These are phyloP conservation scores for Eragrostis tef DNA, from an alignment of 202 grass and related monocot genomes.

Conservation along the genomic window DNA sequence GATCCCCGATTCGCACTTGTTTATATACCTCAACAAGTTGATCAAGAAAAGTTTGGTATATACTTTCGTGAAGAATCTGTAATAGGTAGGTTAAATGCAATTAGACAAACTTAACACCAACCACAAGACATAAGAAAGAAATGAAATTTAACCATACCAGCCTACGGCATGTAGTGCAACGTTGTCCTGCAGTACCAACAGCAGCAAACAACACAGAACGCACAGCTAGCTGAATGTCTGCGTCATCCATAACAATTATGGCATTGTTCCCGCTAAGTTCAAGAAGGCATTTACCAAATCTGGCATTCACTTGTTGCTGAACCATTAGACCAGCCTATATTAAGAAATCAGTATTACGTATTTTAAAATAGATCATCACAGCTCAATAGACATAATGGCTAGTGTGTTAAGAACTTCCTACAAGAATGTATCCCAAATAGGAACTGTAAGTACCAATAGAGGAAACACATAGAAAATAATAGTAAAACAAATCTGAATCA, in stretches of 20 bases:
- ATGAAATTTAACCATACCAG: conserved; percentile 62
- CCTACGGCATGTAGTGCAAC: conserved; percentile 96
- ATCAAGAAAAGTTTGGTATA: conserved; percentile 89
- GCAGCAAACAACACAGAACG: conserved; percentile 96
- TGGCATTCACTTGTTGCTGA: conserved; percentile 75
- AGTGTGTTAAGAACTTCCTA: background rate
- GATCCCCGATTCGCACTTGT: conserved; percentile 94
- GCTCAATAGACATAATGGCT: conserved; percentile 5
- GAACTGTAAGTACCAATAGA: background rate
- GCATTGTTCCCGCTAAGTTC: conserved; percentile 99
- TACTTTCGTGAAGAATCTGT: conserved; percentile 90
- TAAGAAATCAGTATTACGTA: conserved; percentile 25
- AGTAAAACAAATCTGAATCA: background rate
- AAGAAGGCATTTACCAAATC: conserved; percentile 97
- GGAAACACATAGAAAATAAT: conserved; percentile 4
- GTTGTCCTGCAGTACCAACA: conserved; percentile 96
- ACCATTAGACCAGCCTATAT: conserved; percentile 88
- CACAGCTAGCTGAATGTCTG: conserved; percentile 93
- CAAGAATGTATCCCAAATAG: background rate
- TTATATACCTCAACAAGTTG: conserved; percentile 93
- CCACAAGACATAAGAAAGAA: conserved; percentile 2
- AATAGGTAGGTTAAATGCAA: conserved; percentile 14
- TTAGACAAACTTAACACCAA: conserved; percentile 37
- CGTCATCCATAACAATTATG: conserved; percentile 99
- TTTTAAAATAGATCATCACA: conserved; percentile 14